A percentile compares a stretch with the other conserved stretches of the same genome.
These are phyloP conservation scores for Solanum piurae DNA, from an alignment of 257 asterid species.

Conservation along the genomic window DNA sequence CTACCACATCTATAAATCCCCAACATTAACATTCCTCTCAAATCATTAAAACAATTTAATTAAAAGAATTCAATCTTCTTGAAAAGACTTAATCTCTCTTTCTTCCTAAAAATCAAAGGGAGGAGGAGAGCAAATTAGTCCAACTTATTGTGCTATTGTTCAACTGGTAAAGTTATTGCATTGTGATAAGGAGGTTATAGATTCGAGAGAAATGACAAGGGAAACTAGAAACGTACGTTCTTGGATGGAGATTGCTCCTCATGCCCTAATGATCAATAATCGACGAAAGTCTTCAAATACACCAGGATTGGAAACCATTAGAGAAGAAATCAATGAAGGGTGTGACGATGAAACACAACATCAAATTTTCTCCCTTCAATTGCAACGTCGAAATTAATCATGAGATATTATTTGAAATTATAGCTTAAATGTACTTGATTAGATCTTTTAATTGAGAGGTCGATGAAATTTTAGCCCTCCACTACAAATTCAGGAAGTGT, in stretches of 20 bases:
- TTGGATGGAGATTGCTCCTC: slow-evolving; percentile 24
- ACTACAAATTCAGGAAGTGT: background rate
- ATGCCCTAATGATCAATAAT: background rate
- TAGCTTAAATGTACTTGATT: background rate
- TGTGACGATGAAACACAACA: background rate
- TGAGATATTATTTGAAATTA: background rate
- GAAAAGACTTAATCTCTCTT: slow-evolving; percentile 2
- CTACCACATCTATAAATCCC: background rate
- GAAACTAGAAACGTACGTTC: background rate
- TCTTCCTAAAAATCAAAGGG: slow-evolving; percentile 5
- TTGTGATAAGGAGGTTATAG: no score
- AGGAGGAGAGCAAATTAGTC: background rate
- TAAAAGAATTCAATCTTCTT: background rate
- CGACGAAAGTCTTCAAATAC: slow-evolving; percentile 11
- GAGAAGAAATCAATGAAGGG: slow-evolving; percentile 11
- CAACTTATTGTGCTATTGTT: background rate
- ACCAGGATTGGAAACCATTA: slow-evolving; percentile 16
- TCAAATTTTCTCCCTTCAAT: background rate
- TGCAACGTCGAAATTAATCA: background rate
- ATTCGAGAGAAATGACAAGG: background rate
- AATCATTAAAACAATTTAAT: background rate
- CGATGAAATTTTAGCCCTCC: background rate
- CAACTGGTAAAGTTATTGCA: no score
- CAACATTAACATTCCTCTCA: background rate
- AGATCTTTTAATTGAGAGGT: background rate